Conservation (phyloP, 495 filamentous ascomycete species). For the Podospora pseudocomata region DNA sequence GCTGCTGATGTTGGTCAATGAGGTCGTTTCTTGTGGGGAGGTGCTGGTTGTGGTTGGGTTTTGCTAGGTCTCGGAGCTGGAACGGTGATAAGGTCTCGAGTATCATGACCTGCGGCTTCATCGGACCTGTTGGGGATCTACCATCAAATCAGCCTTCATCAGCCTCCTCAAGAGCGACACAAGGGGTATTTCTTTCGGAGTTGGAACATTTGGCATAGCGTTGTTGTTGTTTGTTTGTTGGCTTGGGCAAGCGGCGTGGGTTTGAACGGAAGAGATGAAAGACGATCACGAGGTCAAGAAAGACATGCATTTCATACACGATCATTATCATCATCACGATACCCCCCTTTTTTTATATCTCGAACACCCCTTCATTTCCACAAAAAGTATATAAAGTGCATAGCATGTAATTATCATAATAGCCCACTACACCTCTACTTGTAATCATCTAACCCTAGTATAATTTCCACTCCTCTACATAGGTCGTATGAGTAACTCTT, state of each 20-base stretch:
- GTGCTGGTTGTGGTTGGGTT: not conserved
- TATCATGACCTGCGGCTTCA: not conserved
- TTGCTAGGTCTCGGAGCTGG: too few species aligned
- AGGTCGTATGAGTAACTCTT: not conserved
- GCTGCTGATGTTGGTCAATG: constrained; percentile 9
- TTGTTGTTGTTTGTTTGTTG: not conserved
- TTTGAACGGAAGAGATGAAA: not conserved
- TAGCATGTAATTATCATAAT: not conserved
- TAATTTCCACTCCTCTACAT: not conserved
- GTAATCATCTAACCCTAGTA: not conserved
- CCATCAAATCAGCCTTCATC: not conserved
- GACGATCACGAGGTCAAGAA: not conserved
- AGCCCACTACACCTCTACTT: not conserved
- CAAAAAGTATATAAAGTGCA: not conserved
- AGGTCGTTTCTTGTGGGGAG: not conserved
- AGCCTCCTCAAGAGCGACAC: not conserved
- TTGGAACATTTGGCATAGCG: constrained; percentile 3
- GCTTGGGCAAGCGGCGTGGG: not conserved
- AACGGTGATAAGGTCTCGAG: too few species aligned
- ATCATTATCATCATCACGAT: not conserved
- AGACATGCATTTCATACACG: not conserved
- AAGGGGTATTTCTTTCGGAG: not conserved
- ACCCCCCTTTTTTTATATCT: not conserved
- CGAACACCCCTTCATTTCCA: not conserved
- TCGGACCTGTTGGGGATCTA: not conserved